Percentiles rank a stretch among this genome's conserved stretches.
Conservation (phyloP, 192 early-diverging fungal species). For the Dissophora ornata region DNA sequence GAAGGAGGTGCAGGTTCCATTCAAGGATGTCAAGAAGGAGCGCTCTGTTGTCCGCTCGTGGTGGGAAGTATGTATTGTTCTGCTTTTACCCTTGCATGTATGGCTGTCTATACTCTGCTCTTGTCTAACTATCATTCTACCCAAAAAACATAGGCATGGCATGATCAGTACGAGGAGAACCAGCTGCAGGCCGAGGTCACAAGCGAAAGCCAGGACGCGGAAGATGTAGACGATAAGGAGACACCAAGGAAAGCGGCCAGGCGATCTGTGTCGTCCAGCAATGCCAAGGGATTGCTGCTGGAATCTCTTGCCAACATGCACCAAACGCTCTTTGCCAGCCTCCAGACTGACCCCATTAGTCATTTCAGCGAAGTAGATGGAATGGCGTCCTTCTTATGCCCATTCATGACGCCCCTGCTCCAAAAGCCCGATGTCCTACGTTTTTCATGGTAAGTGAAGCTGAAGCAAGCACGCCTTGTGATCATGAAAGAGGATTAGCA, state of each 20-base stretch:
- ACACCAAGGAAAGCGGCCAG: no score
- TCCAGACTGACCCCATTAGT: background rate
- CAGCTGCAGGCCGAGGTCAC: background rate
- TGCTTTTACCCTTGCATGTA: background rate
- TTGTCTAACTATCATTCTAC: no score
- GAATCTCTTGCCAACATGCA: background rate
- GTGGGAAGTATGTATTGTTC: background rate
- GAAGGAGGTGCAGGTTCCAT: background rate
- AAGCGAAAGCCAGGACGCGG: background rate
- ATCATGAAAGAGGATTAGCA: no score
- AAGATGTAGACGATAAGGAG: background rate
- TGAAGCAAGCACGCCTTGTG: no score
- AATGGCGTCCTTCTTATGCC: slow-evolving; percentile 1
- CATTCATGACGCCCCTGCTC: background rate
- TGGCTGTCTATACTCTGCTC: background rate
- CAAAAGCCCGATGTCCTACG: background rate
- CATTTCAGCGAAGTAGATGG: background rate
- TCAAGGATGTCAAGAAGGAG: background rate
- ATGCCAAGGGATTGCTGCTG: background rate
- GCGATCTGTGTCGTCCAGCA: no score
- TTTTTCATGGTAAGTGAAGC: slow-evolving; percentile 1
- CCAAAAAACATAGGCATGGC: background rate
- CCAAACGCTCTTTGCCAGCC: background rate
- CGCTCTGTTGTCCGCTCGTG: background rate
- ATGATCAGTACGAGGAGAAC: background rate